Base-by-base conservation (phyloP, 805 yeast species). In the Nakazawaea populi region DNA sequence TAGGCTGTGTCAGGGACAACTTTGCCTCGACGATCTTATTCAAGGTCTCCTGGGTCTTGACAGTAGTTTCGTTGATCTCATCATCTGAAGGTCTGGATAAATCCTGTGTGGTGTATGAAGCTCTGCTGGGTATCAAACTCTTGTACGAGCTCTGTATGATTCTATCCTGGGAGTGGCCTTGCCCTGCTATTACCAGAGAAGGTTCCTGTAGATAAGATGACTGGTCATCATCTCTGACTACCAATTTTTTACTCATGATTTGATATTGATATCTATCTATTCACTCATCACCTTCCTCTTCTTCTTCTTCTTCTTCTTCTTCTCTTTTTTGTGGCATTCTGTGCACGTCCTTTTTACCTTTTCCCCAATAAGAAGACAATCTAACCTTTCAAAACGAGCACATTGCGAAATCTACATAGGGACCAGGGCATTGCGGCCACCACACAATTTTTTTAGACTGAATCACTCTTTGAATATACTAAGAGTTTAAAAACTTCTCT, bases 111-210 rank as follows among this genome's bases (percentile, higher is more conserved):
- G 49, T 34, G 32, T n/a, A 44, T 4, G 24, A n/a, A 9, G 41
- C 10, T 55, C 87, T 74, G 46, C 84, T 65, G 0, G 91, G 90
- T 29, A 83, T 74, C 32, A 86, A 75, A 49, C 80, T 86, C 36
- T 75, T 72, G 48, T 79, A 77, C 0, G 78, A 66, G 0, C 82
- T 60, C 54, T 79, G 83, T 12, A 70, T 69, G 9, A 58, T 58
- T 32, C 73, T 44, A 10, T 50, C 54, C 4, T 54, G 24, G 1
- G 57, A 53, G 46, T 62, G 68, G 4, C 72, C 72, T 42, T 63
- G 66, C 24, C 53, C 43, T 1, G 69, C 70, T 34, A 68, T 57
- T 6, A 44, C 12, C 47, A 44, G 47, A 5, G 32, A 11, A 27
- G 24, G 11, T 4, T 36, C 41, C 38, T 32, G 27, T 18, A 18